Percentiles rank a stretch among this genome's conserved stretches.
Evolutionary conservation across 345 rosid genomes (phyloP).

Genomic region (Ceriops zippeliana): DNA sequence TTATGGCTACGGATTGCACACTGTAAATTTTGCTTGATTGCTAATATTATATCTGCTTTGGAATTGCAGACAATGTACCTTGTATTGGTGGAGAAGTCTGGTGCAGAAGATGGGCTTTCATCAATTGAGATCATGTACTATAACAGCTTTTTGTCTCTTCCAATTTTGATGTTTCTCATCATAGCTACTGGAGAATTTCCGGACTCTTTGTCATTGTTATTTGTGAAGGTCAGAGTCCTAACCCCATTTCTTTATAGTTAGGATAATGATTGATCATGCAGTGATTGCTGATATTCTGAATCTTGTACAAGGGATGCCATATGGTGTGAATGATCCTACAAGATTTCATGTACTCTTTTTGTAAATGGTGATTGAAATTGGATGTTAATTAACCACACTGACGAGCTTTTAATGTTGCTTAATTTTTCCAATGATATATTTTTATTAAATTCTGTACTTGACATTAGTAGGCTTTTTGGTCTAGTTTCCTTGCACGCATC

Average conservation of each 20-base stretch:
- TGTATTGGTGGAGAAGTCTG: slow-evolving; percentile 90
- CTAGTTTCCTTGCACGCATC: too few species aligned
- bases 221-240: slow-evolving; percentile 72
- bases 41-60: slow-evolving; percentile 12
- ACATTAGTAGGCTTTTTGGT: not conserved
- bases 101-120: slow-evolving; percentile 95
- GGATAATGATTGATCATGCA: not conserved
- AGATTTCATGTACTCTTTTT: not conserved
- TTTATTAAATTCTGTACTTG: not conserved
- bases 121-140: slow-evolving; percentile 92
- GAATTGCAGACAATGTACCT: slow-evolving; percentile 92
- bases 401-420: not conserved
- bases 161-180: slow-evolving; percentile 73
- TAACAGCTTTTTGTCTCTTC: slow-evolving; percentile 90
- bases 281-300: not conserved
- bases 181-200: slow-evolving; percentile 86
- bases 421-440: not conserved
- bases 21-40: slow-evolving; percentile 7
- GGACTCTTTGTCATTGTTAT: slow-evolving; percentile 55
- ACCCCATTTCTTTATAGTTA: slow-evolving; percentile 7
- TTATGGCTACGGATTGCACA: not conserved
- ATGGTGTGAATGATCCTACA: too few species aligned
- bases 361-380: not conserved
- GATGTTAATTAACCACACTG: not conserved
- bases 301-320: slow-evolving; percentile 1